Evolutionary conservation across 2,329 filamentous ascomycete genomes (phyloP), one percentile per base, ranked within the genome.

Genomic region (Curvularia sp.): DNA sequence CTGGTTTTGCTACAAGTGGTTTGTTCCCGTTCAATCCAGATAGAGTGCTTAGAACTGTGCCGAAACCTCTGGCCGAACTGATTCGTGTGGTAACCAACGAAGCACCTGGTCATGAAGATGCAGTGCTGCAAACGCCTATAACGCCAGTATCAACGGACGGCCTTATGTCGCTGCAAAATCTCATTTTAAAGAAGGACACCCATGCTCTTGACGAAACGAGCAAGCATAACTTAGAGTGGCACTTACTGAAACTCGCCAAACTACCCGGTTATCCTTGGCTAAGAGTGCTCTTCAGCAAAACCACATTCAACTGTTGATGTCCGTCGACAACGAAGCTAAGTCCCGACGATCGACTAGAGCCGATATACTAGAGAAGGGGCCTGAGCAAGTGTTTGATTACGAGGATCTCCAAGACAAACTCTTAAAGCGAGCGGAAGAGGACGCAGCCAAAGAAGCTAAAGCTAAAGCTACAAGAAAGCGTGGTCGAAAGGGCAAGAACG

Each of bases 11-110:
- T 49, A 68, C 59, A 38, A 64, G 58, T 53, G 65, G 72, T 32
- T 60, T 73, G 28, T 69, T 63, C 39, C 72, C 65, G 19, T 73
- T 74, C 47, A 73, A 74, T 55, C 70, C 60, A 64, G 43, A 72
- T n/a, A 73, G 65, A 61, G 73, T 75, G 43, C 65, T 76, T 6
- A 64, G 55, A 60, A 52, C 61, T 60, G 68, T 68, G 19, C 67
- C 59, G n/a, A 68, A 66, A 48, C 70, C 23, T n/a, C 13, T 8
- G 7, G 21, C 9, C 13, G 18, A 18, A 12, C 10, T n/a, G 6
- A n/a, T 15, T 15, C 13, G 6, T n/a, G 13, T 7, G 3, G n/a
- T 38, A n/a, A 18, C n/a, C 6, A 38, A 7, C n/a, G n/a, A 38
- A 6, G n/a, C 13, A 18, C 3, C 34, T 38, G 6, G 13, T 18